Base-by-base conservation (phyloP, 176 grass and related monocot species). In the Rhynchospora pubera region DNA sequence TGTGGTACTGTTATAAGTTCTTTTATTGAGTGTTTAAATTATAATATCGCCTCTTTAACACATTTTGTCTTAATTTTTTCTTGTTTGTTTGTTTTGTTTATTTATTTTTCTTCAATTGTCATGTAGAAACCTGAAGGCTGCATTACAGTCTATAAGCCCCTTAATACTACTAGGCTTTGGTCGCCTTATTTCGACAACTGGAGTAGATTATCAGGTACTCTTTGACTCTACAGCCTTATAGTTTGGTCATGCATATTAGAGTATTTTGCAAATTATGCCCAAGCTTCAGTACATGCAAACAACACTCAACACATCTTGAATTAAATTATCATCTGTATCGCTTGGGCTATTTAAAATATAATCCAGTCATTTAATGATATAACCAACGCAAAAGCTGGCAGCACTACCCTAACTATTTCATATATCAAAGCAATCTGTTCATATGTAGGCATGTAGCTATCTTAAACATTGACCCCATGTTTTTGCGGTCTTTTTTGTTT, bases 151-250 rank as follows among this genome's bases (percentile, higher is more conserved):
- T 78, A 86, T 68, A 88, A 92, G 94, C 85, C 94, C 94, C 65
- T 79, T 94, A 63, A 62, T 97, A 81, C 85, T 97, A 42, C 88
- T 97, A 78, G 94, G 92, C 34, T 97, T 97, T 84, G 90, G 84
- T 86, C 94, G 94, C 83, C 89, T 97, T 73, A 88, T 94, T 79
- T 91, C 87, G n/a, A 97, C 94, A 83, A 85, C 77, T 26, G 83
- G 88, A 50, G 83, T 94, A 78, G 94, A 97, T 89, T 97, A 97
- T 92, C 94, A 97, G 92, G 94, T 97, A 50, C 3, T 55, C 85
- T 12, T 83, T 89, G 62, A n/a, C 10, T 87, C 19, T 46, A 73
- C 59, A 74, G 83, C 60, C 1, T 15, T 48, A 1, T 72, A 48
- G 46, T 91, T 64, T 16, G 19, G 68, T 81, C 23, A 18, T 58